Percentiles rank a stretch among this genome's conserved stretches.
Evolutionary conservation across 2,329 filamentous ascomycete genomes (phyloP).

Genomic region (Daldinia sp.): DNA sequence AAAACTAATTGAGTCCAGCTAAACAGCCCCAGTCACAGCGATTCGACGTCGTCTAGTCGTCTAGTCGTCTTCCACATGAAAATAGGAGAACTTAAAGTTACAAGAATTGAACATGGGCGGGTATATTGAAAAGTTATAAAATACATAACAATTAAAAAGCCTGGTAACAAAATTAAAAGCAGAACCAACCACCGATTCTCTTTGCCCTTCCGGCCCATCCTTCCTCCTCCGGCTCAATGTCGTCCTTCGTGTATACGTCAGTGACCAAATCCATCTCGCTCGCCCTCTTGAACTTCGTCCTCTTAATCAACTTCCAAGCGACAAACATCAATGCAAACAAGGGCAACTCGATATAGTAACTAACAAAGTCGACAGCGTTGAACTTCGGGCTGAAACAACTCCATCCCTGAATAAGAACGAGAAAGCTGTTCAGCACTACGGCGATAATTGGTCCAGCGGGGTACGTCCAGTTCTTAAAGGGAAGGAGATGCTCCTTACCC

Average conservation of each 20-base stretch:
- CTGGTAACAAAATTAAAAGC: slow-evolving; percentile 28
- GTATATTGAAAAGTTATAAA: slow-evolving; percentile 14
- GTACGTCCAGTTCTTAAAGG: slow-evolving; percentile 76
- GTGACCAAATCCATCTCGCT: slow-evolving; percentile 65
- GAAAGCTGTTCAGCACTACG: slow-evolving; percentile 67
- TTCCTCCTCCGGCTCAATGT: slow-evolving; percentile 48
- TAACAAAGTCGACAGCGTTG: slow-evolving; percentile 70
- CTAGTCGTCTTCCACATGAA: not conserved
- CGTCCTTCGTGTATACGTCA: slow-evolving; percentile 55
- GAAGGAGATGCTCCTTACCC: slow-evolving; percentile 70
- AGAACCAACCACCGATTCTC: slow-evolving; percentile 42
- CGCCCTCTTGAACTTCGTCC: slow-evolving; percentile 59
- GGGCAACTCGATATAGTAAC: slow-evolving; percentile 72
- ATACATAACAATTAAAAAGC: not conserved
- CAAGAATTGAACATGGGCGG: not conserved
- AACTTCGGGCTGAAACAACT: slow-evolving; percentile 71
- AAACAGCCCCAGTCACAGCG: not conserved
- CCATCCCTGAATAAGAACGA: slow-evolving; percentile 75
- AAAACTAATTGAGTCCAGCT: no score
- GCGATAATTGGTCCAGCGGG: slow-evolving; percentile 70
- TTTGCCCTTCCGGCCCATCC: slow-evolving; percentile 46
- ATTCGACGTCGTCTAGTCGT: not conserved
- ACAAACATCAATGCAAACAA: slow-evolving; percentile 68
- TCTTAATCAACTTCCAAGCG: slow-evolving; percentile 65
- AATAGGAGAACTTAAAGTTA: not conserved